Evolutionary conservation across 2,329 filamentous ascomycete genomes (phyloP).

Genomic region (Aspergillus udagawae): DNA sequence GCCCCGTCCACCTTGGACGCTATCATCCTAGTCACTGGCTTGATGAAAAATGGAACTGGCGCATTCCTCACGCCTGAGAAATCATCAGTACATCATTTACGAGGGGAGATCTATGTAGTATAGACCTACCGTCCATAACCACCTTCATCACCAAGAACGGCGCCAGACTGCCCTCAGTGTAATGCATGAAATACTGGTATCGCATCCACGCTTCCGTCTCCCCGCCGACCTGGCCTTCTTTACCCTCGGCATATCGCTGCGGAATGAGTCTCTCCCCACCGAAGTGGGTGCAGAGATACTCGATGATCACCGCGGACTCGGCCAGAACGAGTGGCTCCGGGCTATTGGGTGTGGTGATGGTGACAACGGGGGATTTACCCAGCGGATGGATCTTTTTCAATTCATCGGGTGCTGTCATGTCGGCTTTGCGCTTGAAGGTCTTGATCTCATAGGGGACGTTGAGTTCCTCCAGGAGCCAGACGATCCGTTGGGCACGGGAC

Average conservation of each 20-base stretch:
- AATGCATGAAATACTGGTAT: constrained; percentile 72
- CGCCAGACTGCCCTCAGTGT: constrained; percentile 81
- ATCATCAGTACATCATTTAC: neutral
- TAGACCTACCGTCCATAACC: constrained; percentile 53
- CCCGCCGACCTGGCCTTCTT: constrained; percentile 52
- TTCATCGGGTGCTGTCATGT: constrained; percentile 68
- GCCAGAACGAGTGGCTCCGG: constrained; percentile 61
- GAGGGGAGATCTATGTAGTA: constrained; percentile 5
- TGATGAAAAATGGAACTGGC: constrained; percentile 65
- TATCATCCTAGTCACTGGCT: constrained; percentile 57
- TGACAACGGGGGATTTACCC: constrained; percentile 80
- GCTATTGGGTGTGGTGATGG: constrained; percentile 49
- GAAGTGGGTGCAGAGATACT: constrained; percentile 74
- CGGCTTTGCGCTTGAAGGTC: constrained; percentile 65
- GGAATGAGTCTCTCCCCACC: constrained; percentile 48
- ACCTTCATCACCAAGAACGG: constrained; percentile 62
- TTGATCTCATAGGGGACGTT: constrained; percentile 75
- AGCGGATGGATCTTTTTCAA: constrained; percentile 76
- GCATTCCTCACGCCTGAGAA: constrained; percentile 45
- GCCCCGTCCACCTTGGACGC: constrained; percentile 41
- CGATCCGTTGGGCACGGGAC: constrained; percentile 75
- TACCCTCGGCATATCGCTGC: constrained; percentile 46
- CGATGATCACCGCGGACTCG: constrained; percentile 75
- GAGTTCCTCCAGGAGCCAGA: constrained; percentile 84
- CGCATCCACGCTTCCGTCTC: constrained; percentile 60